Evolutionary conservation across 164 flowering plant genomes (phyloP).

Genomic region (Magnolia kwangsiensis): DNA sequence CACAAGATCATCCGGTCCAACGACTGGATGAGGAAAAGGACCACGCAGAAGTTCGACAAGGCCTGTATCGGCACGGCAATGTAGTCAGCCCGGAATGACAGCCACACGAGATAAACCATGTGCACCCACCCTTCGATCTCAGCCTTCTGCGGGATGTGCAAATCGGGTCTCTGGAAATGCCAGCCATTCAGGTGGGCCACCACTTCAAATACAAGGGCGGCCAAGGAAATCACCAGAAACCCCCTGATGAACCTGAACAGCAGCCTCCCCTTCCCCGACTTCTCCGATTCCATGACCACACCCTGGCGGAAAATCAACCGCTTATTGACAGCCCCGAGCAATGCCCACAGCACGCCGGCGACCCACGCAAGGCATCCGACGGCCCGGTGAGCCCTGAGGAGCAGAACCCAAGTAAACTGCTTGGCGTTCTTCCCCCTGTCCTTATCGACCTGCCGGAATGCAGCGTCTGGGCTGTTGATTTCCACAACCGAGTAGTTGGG

Average conservation of each 20-base stretch:
- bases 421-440: slow-evolving; percentile 73
- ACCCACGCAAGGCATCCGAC: slow-evolving; percentile 70
- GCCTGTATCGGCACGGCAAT: slow-evolving; percentile 64
- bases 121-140: slow-evolving; percentile 62
- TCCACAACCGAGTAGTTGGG: slow-evolving; percentile 71
- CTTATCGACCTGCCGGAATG: slow-evolving; percentile 60
- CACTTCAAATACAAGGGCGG: slow-evolving; percentile 51
- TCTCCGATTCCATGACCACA: slow-evolving; percentile 48
- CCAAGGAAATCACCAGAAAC: slow-evolving; percentile 46
- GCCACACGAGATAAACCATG: slow-evolving; percentile 53
- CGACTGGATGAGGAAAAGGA: slow-evolving; percentile 73
- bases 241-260: slow-evolving; percentile 47
- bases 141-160: slow-evolving; percentile 51
- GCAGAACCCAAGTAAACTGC: slow-evolving; percentile 80
- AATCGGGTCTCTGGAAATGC: slow-evolving; percentile 49
- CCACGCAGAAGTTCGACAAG: slow-evolving; percentile 64
- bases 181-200: slow-evolving; percentile 71
- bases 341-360: slow-evolving; percentile 53
- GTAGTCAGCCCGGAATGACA: slow-evolving; percentile 62
- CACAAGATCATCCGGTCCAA: slow-evolving; percentile 61
- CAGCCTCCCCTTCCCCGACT: slow-evolving; percentile 40
- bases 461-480: slow-evolving; percentile 60
- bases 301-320: slow-evolving; percentile 55
- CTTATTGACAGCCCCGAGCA: slow-evolving; percentile 59
- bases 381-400: slow-evolving; percentile 70